A percentile compares a stretch with the other conserved stretches of the same genome.
Conservation (phyloP, 2,329 filamentous ascomycete genomes). For the Rhinocladiella mackenziei region DNA sequence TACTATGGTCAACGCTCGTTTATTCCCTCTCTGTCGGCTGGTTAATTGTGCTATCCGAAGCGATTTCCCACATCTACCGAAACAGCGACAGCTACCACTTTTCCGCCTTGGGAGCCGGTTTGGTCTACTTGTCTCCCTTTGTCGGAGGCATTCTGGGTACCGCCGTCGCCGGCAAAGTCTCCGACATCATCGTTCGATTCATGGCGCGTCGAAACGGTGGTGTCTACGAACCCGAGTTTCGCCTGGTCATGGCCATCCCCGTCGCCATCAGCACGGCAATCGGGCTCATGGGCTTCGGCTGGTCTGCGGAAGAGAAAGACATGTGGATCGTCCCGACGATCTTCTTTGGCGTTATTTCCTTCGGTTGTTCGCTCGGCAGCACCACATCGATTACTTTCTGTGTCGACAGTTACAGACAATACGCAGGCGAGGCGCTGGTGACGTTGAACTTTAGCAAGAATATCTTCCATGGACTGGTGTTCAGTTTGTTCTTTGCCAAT, state of each 20-base stretch:
- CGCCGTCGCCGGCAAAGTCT: constrained; percentile 81
- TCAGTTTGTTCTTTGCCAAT: constrained; percentile 78
- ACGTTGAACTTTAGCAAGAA: constrained; percentile 96
- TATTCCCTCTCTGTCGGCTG: constrained; percentile 89
- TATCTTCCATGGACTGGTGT: constrained; percentile 83
- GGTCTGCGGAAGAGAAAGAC: constrained; percentile 72
- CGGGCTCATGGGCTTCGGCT: constrained; percentile 94
- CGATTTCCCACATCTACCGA: constrained; percentile 75
- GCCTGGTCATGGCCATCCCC: constrained; percentile 80
- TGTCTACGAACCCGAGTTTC: constrained; percentile 90
- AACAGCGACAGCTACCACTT: constrained; percentile 71
- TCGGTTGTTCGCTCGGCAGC: constrained; percentile 83
- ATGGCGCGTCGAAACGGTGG: constrained; percentile 87
- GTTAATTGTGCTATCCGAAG: constrained; percentile 92
- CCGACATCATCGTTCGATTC: constrained; percentile 74
- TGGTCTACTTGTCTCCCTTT: constrained; percentile 88
- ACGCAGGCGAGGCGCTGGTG: constrained; percentile 88
- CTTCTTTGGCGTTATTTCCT: constrained; percentile 88
- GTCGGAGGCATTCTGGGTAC: constrained; percentile 86
- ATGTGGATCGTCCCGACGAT: constrained; percentile 87
- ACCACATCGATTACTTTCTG: constrained; percentile 93
- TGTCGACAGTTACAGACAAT: constrained; percentile 88
- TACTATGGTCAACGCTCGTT: constrained; percentile 81
- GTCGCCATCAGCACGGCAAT: constrained; percentile 73
- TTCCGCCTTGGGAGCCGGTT: constrained; percentile 70